Base-by-base conservation (phyloP, 129 eudicot genomes). In the Scalesia atractyloides region DNA sequence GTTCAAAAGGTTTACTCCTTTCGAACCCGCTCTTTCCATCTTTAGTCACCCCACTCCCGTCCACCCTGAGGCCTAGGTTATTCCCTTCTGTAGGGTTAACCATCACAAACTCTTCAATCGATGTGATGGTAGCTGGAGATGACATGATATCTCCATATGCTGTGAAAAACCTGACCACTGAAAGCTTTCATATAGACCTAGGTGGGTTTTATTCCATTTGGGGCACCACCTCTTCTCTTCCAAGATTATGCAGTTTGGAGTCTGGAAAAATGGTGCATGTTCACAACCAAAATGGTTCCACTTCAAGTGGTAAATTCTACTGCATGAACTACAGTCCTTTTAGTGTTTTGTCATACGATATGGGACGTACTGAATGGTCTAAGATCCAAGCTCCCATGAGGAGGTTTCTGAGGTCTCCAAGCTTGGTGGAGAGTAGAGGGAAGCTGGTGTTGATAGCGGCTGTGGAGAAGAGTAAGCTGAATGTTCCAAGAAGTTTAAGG, bases 301-400 rank as follows among this genome's bases (percentile, higher is more conserved):
- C 7, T 7, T 14, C 50, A 58, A 3, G 12, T 18, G 86, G 85
- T 3, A 68, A 78, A 48, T 93, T 87, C 66, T 93, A 85, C 85
- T 93, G 98, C 92, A 93, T 93, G 98, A 90, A 90, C 54, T 90
- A 85, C 52, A 89, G 97, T 67, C 98, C 98, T 7, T 93, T 84
- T 37, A 90, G 98, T 49, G 96, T 93, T 6, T 70, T 93, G 15
- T 26, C 76, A 7, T 93, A 89, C 12, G 97, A 93, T 22, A 64
- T 82, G 9, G 58, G 64, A 0, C 15, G 80, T 3, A 89, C 86
- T 70, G 70, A 58, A 0, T 93, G 97, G 97, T 69, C 72, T 75
- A 93, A 93, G 76, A 84, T 93, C 11, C 97, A 93, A 52, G 98
- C 97, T 0, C 98, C 98, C 0, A 93, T 93, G 98, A 74, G 92